Evolutionary conservation across 495 filamentous ascomycete species (phyloP).

Genomic region (Articulospora tetracladia): DNA sequence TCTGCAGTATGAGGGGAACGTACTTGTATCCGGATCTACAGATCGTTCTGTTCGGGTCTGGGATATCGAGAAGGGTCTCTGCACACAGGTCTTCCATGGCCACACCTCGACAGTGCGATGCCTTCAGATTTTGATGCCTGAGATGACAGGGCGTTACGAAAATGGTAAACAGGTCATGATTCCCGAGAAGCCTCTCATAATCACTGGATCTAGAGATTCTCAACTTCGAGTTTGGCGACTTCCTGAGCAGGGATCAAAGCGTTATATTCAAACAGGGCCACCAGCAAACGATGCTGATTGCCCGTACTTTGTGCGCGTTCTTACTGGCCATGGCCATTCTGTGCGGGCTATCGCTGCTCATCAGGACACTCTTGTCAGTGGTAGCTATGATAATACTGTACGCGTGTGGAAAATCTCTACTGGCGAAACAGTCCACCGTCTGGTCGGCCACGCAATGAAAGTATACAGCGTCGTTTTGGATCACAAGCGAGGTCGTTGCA

Average conservation of each 20-base stretch:
- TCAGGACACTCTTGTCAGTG: conserved; percentile 95
- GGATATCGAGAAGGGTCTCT: conserved; percentile 90
- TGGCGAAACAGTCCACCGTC: conserved; percentile 81
- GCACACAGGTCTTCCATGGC: conserved; percentile 93
- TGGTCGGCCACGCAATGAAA: conserved; percentile 86
- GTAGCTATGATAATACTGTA: conserved; percentile 95
- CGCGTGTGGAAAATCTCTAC: conserved; percentile 97
- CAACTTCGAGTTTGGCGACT: conserved; percentile 94
- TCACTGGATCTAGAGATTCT: conserved; percentile 95
- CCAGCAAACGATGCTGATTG: conserved; percentile 79
- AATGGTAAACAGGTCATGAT: conserved; percentile 81
- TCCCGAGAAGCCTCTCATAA: conserved; percentile 90
- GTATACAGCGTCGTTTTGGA: conserved; percentile 98
- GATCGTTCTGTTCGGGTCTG: conserved; percentile 95
- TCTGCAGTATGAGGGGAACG: conserved; percentile 92
- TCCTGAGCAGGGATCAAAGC: conserved; percentile 70
- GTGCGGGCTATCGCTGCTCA: conserved; percentile 98
- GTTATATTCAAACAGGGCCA: conserved; percentile 72
- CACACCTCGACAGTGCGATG: conserved; percentile 97
- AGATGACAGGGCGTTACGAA: conserved; percentile 62
- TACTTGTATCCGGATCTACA: conserved; percentile 91
- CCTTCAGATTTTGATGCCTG: conserved; percentile 89
- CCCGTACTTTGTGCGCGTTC: conserved; percentile 86
- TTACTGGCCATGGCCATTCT: conserved; percentile 86
- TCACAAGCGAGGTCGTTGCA: conserved; percentile 87